Evolutionary conservation across 2,329 filamentous ascomycete species (phyloP).

Genomic region (Nemania sp.): DNA sequence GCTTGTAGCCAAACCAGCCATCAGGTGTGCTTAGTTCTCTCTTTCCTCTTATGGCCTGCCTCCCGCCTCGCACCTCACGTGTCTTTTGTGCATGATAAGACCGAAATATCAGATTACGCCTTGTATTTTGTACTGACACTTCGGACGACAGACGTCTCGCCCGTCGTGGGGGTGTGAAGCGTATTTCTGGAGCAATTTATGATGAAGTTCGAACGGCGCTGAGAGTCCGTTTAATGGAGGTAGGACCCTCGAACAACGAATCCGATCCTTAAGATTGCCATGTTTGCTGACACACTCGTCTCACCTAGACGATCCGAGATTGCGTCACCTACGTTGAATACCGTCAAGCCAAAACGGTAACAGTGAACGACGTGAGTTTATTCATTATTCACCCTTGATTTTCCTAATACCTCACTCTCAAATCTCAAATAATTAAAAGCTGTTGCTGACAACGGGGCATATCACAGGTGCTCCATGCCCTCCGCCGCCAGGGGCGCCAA

Average conservation of each 20-base stretch:
- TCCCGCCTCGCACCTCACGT: neutral
- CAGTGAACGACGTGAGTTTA: conserved; percentile 59
- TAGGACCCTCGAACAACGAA: no score
- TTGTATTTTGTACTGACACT: conserved; percentile 5
- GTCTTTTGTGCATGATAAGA: neutral
- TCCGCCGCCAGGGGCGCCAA: conserved; percentile 53
- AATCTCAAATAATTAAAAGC: neutral
- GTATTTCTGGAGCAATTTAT: conserved; percentile 69
- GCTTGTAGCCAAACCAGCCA: conserved; percentile 54
- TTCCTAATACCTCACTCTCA: neutral
- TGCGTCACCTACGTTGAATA: conserved; percentile 58
- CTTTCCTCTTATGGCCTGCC: neutral
- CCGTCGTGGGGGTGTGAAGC: conserved; percentile 75
- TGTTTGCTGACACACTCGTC: conserved; percentile 8
- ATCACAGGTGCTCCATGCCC: conserved; percentile 56
- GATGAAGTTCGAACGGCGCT: conserved; percentile 64
- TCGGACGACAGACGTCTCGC: conserved; percentile 63
- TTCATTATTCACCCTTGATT: neutral
- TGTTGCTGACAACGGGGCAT: neutral
- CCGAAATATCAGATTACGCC: neutral
- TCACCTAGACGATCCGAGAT: conserved; percentile 53
- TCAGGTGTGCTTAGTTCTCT: conserved; percentile 47
- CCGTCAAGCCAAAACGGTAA: conserved; percentile 62
- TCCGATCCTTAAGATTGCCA: neutral
- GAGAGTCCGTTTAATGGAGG: no score